phyloP scores from a whole-genome alignment of 352 stramenopile genomes.

The Phytophthora sojae region DNA sequence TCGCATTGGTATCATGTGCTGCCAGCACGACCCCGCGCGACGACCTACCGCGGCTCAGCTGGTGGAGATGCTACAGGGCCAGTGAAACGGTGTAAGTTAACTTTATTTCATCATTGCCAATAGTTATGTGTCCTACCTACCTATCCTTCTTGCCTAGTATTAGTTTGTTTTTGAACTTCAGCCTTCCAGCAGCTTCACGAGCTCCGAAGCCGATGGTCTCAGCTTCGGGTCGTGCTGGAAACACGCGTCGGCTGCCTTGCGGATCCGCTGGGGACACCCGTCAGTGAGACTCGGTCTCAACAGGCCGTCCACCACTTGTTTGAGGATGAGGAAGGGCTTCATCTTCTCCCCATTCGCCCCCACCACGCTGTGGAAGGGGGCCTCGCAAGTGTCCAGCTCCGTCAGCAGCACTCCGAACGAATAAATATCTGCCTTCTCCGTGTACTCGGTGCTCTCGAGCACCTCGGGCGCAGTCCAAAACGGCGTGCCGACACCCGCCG shows the following conservation, averaged over 20 bases:
- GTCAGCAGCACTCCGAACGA: slow-evolving; percentile 69
- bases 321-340: slow-evolving; percentile 62
- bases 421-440: slow-evolving; percentile 78
- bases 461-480: slow-evolving; percentile 80
- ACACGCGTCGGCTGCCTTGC: slow-evolving; percentile 46
- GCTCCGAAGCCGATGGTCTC: slow-evolving; percentile 44
- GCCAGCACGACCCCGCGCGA: slow-evolving; percentile 46
- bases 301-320: slow-evolving; percentile 51
- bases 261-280: slow-evolving; percentile 50
- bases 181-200: slow-evolving; percentile 53
- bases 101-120: neutral
- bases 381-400: slow-evolving; percentile 54
- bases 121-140: neutral
- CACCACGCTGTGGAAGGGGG: slow-evolving; percentile 39
- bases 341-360: slow-evolving; percentile 33
- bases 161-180: slow-evolving; percentile 13
- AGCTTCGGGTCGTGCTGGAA: slow-evolving; percentile 51
- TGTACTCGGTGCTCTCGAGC: slow-evolving; percentile 60
- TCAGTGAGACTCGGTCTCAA: slow-evolving; percentile 52
- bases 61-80: slow-evolving; percentile 28
- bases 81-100: slow-evolving; percentile 4
- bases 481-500: slow-evolving; percentile 56
- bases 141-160: too few relatives aligned
- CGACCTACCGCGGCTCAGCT: slow-evolving; percentile 32
- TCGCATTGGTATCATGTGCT: slow-evolving; percentile 44